Evolutionary conservation across 306 rosid genomes (phyloP), one percentile per base, ranked within the genome.

Genomic region (Vigna radiata): DNA sequence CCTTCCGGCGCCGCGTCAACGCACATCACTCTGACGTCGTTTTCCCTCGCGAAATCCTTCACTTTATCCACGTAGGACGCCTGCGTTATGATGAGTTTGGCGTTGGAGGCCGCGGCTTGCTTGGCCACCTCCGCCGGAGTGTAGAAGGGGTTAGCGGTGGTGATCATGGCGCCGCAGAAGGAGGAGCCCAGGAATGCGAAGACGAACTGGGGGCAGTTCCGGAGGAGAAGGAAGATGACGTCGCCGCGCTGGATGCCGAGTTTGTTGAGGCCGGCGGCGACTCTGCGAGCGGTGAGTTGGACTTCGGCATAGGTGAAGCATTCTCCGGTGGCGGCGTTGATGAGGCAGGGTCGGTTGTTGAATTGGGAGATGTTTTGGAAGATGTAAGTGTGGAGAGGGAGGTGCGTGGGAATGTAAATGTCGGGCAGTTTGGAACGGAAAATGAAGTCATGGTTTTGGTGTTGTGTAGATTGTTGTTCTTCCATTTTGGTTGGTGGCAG

Each of bases 221-320:
- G 96, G 76, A 93, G 93, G 23, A 91, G 79, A 41, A 93, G 82
- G 90, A 93, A 84, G 95, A 93, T 85, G 21, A 91, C 96, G 17
- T 93, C 90, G 5, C 84, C 85, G 17, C 89, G 86, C 9, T 64
- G 5, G 72, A 93, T 67, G 15, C 90, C 95, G 6, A 89, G n/a
- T 6, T 80, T 81, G 81, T 79, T 66, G 56, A 93, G 83, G 1
- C 96, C 98, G 1, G 93, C 73, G 3, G 92, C 93, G 0, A 93
- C 89, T 36, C 58, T 81, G 7, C 88, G 84, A 0, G 93, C 7
- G 0, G 84, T 77, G 70, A 77, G 87, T n/a, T 93, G 81, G 33
- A 90, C 94, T 1, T 77, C 83, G 54, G 82, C 78, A 65, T 84
- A 89, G 41, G 83, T 75, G 79, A 79, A 79, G 4, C 76, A 78